Percentiles rank a stretch among this genome's conserved stretches.
Conservation (phyloP, 1,284 basidiomycete genomes). For the Mycena sp. region DNA sequence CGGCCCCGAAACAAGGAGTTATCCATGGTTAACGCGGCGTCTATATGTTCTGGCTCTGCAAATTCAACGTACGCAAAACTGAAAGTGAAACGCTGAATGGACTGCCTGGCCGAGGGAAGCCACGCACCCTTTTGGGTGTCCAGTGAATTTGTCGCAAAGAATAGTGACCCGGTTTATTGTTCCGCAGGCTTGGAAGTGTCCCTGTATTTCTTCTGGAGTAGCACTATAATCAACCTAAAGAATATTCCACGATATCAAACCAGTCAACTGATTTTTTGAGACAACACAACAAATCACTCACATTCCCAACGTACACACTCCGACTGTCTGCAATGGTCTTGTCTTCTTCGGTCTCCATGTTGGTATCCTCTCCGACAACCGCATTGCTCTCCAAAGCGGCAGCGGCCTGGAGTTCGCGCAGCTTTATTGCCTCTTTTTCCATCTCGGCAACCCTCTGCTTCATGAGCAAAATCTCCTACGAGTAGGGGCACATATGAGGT, state of each 20-base stretch:
- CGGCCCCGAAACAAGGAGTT: conserved; percentile 95
- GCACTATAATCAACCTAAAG: conserved; percentile 95
- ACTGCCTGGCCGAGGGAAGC: neutral
- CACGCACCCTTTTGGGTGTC: conserved; percentile 96
- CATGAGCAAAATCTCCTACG: conserved; percentile 85
- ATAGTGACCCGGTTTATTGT: conserved; percentile 99
- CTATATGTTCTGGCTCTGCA: conserved; percentile 92
- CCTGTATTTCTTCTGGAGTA: conserved; percentile 98
- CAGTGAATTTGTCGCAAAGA: conserved; percentile 99
- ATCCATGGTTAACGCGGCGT: conserved; percentile 94
- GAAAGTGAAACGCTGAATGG: neutral
- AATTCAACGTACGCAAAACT: conserved; percentile 99
- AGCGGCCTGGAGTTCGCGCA: conserved; percentile 88
- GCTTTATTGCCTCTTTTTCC: conserved; percentile 90
- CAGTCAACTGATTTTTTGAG: neutral
- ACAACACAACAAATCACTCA: conserved; percentile 55
- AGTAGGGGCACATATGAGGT: conserved; percentile 30
- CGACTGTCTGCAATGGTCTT: conserved; percentile 83
- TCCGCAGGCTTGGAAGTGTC: conserved; percentile 97
- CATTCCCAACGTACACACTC: conserved; percentile 97
- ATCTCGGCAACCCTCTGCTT: conserved; percentile 94
- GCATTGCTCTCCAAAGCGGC: conserved; percentile 75
- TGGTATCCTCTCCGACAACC: conserved; percentile 51
- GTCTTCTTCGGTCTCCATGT: conserved; percentile 82
- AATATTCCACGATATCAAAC: neutral